A percentile compares a stretch with the other conserved stretches of the same genome.
These are phyloP conservation scores for Scedosporium aurantiacum DNA, from an alignment of 2,329 filamentous ascomycete species.

Conservation along the genomic window DNA sequence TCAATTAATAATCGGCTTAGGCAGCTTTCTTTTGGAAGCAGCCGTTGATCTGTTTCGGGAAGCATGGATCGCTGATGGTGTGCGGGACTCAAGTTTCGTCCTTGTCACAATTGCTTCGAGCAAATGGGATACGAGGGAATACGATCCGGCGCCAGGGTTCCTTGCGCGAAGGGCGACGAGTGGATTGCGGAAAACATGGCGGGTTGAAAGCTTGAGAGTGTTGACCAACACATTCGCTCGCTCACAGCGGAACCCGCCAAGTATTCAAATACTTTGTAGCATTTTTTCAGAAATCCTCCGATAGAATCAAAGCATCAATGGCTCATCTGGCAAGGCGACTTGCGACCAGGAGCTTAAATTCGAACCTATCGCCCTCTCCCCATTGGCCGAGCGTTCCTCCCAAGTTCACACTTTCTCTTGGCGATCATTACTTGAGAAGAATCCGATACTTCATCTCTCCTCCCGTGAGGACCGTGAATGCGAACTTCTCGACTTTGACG, in stretches of 20 bases:
- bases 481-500: too few species aligned
- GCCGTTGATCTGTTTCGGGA: too few species aligned
- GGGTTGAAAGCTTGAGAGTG: too few species aligned
- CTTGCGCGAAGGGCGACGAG: too few species aligned
- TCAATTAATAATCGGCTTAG: neutral
- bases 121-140: neutral
- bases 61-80: too few species aligned
- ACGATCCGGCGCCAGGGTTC: neutral
- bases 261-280: neutral
- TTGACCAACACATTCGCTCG: too few species aligned
- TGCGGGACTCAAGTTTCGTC: too few species aligned
- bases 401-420: neutral
- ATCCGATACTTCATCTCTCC: neutral
- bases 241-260: neutral
- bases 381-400: neutral
- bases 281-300: neutral
- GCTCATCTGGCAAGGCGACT: neutral
- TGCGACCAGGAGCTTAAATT: neutral
- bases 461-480: too few species aligned
- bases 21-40: too few species aligned
- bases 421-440: neutral
- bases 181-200: too few species aligned
- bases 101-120: neutral
- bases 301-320: neutral
- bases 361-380: neutral